These are phyloP conservation scores for Naematelia encephala DNA, from an alignment of 768 basidiomycete genomes.

Conservation along the genomic window DNA sequence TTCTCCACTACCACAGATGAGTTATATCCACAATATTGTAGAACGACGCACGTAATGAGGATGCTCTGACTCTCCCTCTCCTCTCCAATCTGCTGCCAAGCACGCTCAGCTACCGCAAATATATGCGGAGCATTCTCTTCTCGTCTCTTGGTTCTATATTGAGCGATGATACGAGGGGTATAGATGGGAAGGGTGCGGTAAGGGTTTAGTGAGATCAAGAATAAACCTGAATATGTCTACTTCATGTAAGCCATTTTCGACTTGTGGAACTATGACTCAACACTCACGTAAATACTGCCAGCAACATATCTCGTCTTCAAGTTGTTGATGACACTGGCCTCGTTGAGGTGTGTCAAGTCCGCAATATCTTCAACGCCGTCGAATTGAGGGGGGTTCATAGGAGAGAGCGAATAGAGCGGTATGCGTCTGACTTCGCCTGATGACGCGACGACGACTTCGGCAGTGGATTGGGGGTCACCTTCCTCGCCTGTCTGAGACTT, in stretches of 20 bases:
- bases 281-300: constrained; percentile 52
- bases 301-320: constrained; percentile 84
- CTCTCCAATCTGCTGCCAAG: constrained; percentile 98
- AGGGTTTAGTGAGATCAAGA: constrained; percentile 97
- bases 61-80: constrained; percentile 97
- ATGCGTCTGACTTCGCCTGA: constrained; percentile 73
- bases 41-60: constrained; percentile 80
- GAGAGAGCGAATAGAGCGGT: constrained; percentile 75
- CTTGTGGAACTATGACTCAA: too few relatives aligned
- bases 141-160: constrained; percentile 77
- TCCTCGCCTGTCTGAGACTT: constrained; percentile 67
- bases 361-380: constrained; percentile 97
- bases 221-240: constrained; percentile 74
- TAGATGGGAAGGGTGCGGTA: constrained; percentile 90
- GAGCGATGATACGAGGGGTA: constrained; percentile 51
- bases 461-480: constrained; percentile 50
- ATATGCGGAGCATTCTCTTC: constrained; percentile 92
- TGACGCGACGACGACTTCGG: constrained; percentile 77
- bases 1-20: constrained; percentile 66
- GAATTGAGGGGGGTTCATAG: constrained; percentile 99
- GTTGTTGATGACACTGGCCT: constrained; percentile 98
- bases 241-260: not conserved
- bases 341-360: constrained; percentile 94
- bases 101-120: constrained; percentile 93
- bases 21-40: not conserved